phyloP scores from a whole-genome alignment of 768 basidiomycete genomes.

The Termitomyces heimii region DNA sequence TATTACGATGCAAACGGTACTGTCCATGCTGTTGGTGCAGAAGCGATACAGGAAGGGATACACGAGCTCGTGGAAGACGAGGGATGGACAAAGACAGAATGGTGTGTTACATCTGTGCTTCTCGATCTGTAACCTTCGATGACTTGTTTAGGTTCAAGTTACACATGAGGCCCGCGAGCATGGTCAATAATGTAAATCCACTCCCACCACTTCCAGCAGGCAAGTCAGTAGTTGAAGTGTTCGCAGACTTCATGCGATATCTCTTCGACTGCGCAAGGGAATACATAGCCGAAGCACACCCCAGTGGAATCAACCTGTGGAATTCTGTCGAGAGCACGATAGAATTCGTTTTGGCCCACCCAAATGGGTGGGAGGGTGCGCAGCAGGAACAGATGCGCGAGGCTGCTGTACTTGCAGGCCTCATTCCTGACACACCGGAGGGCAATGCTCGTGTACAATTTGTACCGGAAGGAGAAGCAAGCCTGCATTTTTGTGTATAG shows the following conservation, averaged over 20 bases:
- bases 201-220: slow-evolving; percentile 36
- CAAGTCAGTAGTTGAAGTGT: slow-evolving; percentile 34
- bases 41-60: slow-evolving; percentile 21
- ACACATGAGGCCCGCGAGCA: neutral
- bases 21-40: slow-evolving; percentile 40
- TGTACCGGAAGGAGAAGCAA: neutral
- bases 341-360: slow-evolving; percentile 53
- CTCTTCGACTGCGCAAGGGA: slow-evolving; percentile 35
- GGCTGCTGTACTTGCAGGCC: slow-evolving; percentile 46
- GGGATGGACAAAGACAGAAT: slow-evolving; percentile 43
- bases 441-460: neutral
- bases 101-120: slow-evolving; percentile 24
- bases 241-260: slow-evolving; percentile 48
- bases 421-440: slow-evolving; percentile 34
- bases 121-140: neutral
- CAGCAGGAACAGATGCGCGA: slow-evolving; percentile 53
- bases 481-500: neutral
- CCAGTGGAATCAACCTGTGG: slow-evolving; percentile 31
- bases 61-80: slow-evolving; percentile 38
- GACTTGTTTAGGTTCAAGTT: slow-evolving; percentile 1
- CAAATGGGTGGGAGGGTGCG: slow-evolving; percentile 59
- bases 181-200: neutral
- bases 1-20: neutral
- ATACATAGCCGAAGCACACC: slow-evolving; percentile 36
- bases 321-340: slow-evolving; percentile 32